These are phyloP conservation scores for Ogataea nitratoaversa DNA, from an alignment of 805 yeast genomes.

Conservation along the genomic window DNA sequence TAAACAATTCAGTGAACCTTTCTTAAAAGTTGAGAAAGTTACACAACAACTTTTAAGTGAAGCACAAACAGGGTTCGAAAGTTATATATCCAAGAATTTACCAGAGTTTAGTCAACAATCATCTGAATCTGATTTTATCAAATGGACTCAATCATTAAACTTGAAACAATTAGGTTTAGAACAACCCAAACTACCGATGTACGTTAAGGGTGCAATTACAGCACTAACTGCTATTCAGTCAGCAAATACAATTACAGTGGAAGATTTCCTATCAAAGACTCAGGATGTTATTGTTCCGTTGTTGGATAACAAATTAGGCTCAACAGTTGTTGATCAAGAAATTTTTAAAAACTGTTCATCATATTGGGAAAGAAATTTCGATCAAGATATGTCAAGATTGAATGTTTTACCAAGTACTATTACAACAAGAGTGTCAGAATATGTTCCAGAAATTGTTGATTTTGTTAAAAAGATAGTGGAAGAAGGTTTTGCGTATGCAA, in stretches of 20 bases:
- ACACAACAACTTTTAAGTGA: conserved; percentile 34
- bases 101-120: conserved; percentile 33
- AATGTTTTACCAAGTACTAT: conserved; percentile 82
- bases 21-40: conserved; percentile 26
- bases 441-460: conserved; percentile 83
- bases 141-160: conserved; percentile 52
- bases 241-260: conserved; percentile 21
- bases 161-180: conserved; percentile 43
- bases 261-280: conserved; percentile 43
- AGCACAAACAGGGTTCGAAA: conserved; percentile 40
- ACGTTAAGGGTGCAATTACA: conserved; percentile 53
- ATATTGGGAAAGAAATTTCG: conserved; percentile 82
- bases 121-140: conserved; percentile 34
- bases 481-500: conserved; percentile 80
- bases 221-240: conserved; percentile 46
- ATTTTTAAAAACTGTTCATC: conserved; percentile 80
- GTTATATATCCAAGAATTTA: conserved; percentile 52
- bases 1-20: conserved; percentile 45
- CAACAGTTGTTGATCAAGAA: conserved; percentile 76
- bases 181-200: conserved; percentile 87
- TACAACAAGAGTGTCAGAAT: conserved; percentile 93
- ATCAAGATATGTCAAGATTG: conserved; percentile 78
- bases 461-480: conserved; percentile 71
- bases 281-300: conserved; percentile 73
- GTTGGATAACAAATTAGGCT: conserved; percentile 70